These are phyloP conservation scores for Acanthamoeba triangularis DNA, from an alignment of 208 protist genomes.

Conservation along the genomic window DNA sequence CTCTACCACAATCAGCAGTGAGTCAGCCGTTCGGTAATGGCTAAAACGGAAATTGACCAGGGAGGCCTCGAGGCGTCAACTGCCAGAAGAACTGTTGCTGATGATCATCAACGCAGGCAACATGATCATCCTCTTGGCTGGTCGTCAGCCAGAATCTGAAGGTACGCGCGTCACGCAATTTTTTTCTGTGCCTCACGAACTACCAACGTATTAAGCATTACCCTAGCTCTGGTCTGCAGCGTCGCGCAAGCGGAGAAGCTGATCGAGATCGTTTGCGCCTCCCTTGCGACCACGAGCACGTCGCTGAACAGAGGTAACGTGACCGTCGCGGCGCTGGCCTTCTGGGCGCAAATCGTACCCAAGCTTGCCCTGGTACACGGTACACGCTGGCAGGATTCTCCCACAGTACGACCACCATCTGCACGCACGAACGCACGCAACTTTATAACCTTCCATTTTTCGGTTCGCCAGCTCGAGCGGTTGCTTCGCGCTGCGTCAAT, in stretches of 20 bases:
- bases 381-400: neutral
- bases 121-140: neutral
- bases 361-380: neutral
- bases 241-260: constrained; percentile 4
- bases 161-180: neutral
- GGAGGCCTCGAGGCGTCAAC: neutral
- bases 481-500: neutral
- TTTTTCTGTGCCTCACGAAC: neutral
- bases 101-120: neutral
- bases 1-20: neutral
- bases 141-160: neutral
- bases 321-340: neutral
- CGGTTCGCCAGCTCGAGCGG: neutral
- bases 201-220: too few species aligned
- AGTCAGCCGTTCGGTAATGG: neutral
- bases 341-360: neutral
- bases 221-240: neutral
- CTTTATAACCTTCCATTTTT: neutral
- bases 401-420: neutral
- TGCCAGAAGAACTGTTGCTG: neutral
- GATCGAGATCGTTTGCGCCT: neutral
- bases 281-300: neutral
- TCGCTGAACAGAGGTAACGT: neutral
- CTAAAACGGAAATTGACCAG: neutral
- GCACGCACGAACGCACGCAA: too few species aligned